Evolutionary conservation across 208 protist genomes (phyloP).

Genomic region (Trypanosoma brucei): DNA sequence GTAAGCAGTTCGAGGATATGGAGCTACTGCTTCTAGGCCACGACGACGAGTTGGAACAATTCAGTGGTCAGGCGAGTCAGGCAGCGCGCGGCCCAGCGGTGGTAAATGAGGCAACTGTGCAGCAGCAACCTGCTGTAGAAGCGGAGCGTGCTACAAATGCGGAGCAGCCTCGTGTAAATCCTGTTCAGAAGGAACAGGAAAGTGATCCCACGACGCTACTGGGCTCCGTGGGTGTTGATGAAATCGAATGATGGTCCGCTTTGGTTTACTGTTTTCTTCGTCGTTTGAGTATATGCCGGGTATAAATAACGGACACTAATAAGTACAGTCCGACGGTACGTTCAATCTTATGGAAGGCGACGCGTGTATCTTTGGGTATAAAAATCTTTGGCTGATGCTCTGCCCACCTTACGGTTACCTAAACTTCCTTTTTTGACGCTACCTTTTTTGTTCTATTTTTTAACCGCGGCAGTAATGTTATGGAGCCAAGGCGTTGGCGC

Average conservation of each 20-base stretch:
- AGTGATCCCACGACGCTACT: constrained; percentile 22
- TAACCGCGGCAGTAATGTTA: constrained; percentile 17
- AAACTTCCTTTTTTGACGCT: background rate
- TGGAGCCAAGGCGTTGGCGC: constrained; percentile 77
- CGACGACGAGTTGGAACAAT: constrained; percentile 65
- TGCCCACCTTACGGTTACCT: too few relatives aligned
- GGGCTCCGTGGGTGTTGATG: constrained; percentile 64
- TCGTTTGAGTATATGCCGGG: background rate
- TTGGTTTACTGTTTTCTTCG: constrained; percentile 7
- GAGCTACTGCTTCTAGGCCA: constrained; percentile 69
- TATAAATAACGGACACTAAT: too few relatives aligned
- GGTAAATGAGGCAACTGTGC: background rate
- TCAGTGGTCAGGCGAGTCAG: background rate
- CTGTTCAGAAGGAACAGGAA: background rate
- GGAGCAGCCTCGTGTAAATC: background rate
- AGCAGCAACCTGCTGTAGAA: background rate
- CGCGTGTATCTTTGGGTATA: too few relatives aligned
- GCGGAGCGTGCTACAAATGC: background rate
- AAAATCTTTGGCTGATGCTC: too few relatives aligned
- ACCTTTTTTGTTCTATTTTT: background rate
- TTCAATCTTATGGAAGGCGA: too few relatives aligned
- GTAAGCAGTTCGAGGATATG: constrained; percentile 80
- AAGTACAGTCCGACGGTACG: too few relatives aligned
- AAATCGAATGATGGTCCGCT: constrained; percentile 40
- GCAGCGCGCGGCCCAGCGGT: background rate